Evolutionary conservation across 768 basidiomycete species (phyloP).

Genomic region (Cystofilobasidium capitatum): DNA sequence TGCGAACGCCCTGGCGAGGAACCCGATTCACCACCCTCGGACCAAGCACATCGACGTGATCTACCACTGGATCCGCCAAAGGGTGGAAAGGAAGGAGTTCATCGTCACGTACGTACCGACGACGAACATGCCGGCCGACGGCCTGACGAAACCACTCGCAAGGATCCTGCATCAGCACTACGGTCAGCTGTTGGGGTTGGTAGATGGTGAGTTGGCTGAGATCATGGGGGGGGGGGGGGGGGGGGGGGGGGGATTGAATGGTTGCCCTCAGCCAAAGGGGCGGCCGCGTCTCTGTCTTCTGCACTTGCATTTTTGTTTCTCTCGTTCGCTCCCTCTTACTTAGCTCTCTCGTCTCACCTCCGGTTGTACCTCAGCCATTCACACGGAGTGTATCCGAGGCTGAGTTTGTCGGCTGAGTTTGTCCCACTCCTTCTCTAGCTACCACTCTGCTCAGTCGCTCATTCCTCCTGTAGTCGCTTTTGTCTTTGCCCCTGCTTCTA

Average conservation of each 20-base stretch:
- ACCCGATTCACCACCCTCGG: constrained; percentile 40
- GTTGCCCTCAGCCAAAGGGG: not conserved
- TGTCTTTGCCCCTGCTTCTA: too few species aligned
- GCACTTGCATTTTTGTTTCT: not conserved
- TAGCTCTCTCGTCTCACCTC: too few species aligned
- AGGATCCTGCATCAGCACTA: not conserved
- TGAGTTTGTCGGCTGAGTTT: too few species aligned
- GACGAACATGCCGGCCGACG: constrained; percentile 40
- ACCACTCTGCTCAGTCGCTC: too few species aligned
- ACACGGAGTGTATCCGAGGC: too few species aligned
- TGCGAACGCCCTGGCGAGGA: constrained; percentile 38
- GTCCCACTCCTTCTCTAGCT: too few species aligned
- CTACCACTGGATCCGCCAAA: constrained; percentile 42
- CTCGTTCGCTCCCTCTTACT: not conserved
- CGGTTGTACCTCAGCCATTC: not conserved
- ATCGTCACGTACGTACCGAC: constrained; percentile 37
- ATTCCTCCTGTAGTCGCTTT: too few species aligned
- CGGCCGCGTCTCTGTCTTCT: not conserved
- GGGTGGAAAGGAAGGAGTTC: constrained; percentile 33
- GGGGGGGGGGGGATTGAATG: not conserved
- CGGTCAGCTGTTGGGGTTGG: not conserved
- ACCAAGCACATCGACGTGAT: constrained; percentile 45
- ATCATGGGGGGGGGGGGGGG: not conserved
- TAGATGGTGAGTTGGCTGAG: not conserved
- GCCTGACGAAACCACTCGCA: constrained; percentile 41